phyloP scores from a whole-genome alignment of 495 filamentous ascomycete genomes.

The Trichoderma virens region DNA sequence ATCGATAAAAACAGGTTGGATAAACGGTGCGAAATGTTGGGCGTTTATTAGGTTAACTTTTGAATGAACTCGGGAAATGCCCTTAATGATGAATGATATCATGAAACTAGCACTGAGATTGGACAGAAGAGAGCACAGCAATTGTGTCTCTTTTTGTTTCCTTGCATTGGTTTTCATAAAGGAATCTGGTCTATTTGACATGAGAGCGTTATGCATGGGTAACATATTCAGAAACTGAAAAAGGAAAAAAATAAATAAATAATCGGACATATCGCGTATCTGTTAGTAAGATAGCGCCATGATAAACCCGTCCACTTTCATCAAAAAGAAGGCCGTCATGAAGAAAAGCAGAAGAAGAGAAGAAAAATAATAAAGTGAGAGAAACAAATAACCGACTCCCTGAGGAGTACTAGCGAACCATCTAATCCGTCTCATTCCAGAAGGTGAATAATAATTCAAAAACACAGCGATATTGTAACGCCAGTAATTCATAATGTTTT shows the following conservation, averaged over 20 bases:
- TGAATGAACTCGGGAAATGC: no score
- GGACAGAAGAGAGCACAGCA: no score
- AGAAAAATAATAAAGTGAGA: background rate
- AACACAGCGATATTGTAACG: background rate
- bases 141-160: background rate
- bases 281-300: no score
- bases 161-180: background rate
- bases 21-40: no score
- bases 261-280: background rate
- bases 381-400: background rate
- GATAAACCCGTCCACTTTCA: background rate
- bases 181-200: background rate
- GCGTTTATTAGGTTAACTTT: no score
- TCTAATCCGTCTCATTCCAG: slow-evolving; percentile 6
- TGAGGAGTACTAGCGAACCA: slow-evolving; percentile 3
- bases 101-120: no score
- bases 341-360: background rate
- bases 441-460: background rate
- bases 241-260: background rate
- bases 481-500: background rate
- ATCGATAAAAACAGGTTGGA: no score
- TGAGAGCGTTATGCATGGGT: background rate
- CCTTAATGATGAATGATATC: no score
- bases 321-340: background rate
- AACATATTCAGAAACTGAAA: background rate